Percentiles rank a stretch among this genome's conserved stretches.
Conservation (phyloP, 78 protist genomes). For the Chrysochromulina parva region DNA sequence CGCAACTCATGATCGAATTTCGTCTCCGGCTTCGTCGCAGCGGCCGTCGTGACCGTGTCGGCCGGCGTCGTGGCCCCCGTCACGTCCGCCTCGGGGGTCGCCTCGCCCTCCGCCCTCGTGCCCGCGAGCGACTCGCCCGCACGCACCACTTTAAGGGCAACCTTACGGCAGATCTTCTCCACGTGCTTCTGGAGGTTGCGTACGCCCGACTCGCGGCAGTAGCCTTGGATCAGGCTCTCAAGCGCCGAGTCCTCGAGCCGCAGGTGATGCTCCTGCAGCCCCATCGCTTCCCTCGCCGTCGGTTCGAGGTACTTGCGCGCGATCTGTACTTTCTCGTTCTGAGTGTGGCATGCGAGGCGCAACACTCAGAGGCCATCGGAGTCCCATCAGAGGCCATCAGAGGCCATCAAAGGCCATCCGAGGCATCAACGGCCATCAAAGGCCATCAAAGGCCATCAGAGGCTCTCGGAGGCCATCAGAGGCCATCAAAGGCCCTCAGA, state of each 20-base stretch:
- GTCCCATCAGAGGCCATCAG: no score
- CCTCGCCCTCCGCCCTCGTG: background rate
- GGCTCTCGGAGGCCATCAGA: no score
- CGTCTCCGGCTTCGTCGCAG: no score
- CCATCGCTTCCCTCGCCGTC: background rate
- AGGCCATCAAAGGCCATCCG: no score
- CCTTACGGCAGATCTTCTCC: conserved; percentile 82
- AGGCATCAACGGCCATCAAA: no score
- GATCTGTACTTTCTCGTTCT: conserved; percentile 82
- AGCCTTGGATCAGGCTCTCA: background rate
- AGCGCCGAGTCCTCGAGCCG: background rate
- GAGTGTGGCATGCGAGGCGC: conserved; percentile 15
- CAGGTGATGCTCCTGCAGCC: background rate
- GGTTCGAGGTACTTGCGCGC: conserved; percentile 85
- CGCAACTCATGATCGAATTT: no score
- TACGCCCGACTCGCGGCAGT: conserved; percentile 94
- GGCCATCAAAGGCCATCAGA: no score
- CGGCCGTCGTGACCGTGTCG: background rate
- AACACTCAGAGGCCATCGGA: background rate
- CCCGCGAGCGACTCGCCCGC: background rate
- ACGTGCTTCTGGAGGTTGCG: conserved; percentile 81
- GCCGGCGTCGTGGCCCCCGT: background rate
- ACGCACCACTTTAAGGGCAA: conserved; percentile 74
- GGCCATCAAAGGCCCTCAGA: no score
- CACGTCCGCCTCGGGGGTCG: background rate